Conservation (phyloP, 140 eudicot genomes). For the Bidens hawaiensis region DNA sequence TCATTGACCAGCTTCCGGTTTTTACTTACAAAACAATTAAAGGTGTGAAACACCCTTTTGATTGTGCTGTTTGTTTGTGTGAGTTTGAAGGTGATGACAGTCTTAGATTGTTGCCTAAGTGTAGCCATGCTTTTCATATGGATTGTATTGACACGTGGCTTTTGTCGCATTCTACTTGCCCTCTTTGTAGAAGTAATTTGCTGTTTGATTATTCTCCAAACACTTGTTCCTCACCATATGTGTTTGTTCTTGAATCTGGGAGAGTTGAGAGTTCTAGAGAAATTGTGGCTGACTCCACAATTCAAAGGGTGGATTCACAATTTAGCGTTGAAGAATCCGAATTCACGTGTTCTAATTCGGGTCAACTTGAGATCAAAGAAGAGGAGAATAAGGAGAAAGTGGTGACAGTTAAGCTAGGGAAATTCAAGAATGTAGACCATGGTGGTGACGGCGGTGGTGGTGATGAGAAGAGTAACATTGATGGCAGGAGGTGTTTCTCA, state of each 20-base stretch:
- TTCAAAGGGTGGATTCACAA: constrained; percentile 40
- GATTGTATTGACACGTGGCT: constrained; percentile 92
- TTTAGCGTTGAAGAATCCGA: constrained; percentile 36
- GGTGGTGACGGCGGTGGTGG: constrained; percentile 19
- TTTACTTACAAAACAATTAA: constrained; percentile 65
- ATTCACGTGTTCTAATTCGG: constrained; percentile 14
- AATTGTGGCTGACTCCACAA: constrained; percentile 30
- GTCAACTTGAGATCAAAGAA: constrained; percentile 30
- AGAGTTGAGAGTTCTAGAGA: constrained; percentile 62
- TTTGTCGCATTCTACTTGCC: constrained; percentile 90
- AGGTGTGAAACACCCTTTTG: constrained; percentile 77
- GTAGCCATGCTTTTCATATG: constrained; percentile 95
- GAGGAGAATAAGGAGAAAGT: constrained; percentile 50
- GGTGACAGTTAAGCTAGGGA: constrained; percentile 69
- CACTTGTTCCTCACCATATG: constrained; percentile 36
- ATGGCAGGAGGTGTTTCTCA: constrained; percentile 79
- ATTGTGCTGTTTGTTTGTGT: constrained; percentile 92
- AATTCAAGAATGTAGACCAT: constrained; percentile 50
- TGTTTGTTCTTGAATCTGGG: constrained; percentile 83
- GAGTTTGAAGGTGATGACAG: constrained; percentile 72
- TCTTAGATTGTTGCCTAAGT: constrained; percentile 68
- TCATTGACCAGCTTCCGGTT: constrained; percentile 71
- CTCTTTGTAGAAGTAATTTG: constrained; percentile 73
- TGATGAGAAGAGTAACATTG: constrained; percentile 30
- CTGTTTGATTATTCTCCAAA: constrained; percentile 41